phyloP scores from a whole-genome alignment of 345 rosid genomes.

The Eucalyptus polyanthemos region DNA sequence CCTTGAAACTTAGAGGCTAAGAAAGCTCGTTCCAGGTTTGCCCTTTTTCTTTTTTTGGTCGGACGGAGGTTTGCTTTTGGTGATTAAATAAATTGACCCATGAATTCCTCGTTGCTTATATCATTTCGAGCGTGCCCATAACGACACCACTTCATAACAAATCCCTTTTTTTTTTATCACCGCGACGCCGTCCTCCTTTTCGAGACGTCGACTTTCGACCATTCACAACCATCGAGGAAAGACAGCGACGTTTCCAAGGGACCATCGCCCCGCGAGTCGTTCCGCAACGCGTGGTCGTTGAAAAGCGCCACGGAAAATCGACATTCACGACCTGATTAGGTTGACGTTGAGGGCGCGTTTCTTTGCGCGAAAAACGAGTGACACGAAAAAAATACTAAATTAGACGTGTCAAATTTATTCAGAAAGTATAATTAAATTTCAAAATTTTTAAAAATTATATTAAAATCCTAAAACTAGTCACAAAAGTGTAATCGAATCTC shows the following conservation, averaged over 20 bases:
- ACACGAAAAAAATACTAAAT: background rate
- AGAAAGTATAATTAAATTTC: fast-evolving
- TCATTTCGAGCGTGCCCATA: background rate
- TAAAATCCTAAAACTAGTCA: no score
- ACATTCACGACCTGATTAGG: background rate
- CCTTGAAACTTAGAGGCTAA: background rate
- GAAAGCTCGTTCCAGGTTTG: background rate
- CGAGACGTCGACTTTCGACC: background rate
- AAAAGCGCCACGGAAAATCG: background rate
- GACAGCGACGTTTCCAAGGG: background rate
- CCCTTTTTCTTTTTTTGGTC: no score
- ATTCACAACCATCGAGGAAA: background rate
- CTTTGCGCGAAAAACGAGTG: background rate
- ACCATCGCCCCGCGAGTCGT: background rate
- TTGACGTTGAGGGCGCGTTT: background rate
- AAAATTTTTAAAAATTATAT: fast-evolving
- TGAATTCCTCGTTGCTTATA: no score
- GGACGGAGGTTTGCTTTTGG: no score
- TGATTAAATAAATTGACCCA: background rate
- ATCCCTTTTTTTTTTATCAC: no score
- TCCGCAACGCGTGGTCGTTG: background rate
- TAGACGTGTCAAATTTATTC: no score
- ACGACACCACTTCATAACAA: background rate
- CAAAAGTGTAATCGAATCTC: fast-evolving
- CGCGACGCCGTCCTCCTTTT: no score